Conservation (phyloP, 495 filamentous ascomycete genomes). For the Aspergillus egyptiacus region DNA sequence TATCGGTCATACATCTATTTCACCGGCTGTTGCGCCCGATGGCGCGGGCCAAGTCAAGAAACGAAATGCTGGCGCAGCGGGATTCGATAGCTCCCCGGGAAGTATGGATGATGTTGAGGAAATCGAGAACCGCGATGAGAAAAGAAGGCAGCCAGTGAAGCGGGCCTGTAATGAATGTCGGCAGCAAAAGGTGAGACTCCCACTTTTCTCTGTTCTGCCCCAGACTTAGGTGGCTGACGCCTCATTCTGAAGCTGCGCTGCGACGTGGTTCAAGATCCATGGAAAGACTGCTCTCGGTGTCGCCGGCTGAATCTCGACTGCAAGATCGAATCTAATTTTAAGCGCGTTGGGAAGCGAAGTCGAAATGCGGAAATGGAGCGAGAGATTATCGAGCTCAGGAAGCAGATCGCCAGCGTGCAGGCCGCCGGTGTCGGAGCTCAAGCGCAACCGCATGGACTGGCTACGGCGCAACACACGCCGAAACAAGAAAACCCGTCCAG, state of each 20-base stretch:
- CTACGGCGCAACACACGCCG: constrained; percentile 45
- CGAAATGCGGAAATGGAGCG: constrained; percentile 88
- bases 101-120: constrained; percentile 64
- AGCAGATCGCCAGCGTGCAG: constrained; percentile 55
- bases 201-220: background rate
- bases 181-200: constrained; percentile 75
- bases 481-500: constrained; percentile 45
- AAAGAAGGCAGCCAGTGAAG: constrained; percentile 69
- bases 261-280: constrained; percentile 84
- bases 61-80: constrained; percentile 41
- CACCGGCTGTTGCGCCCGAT: constrained; percentile 29
- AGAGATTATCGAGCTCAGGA: constrained; percentile 55
- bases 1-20: constrained; percentile 31
- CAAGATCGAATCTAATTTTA: constrained; percentile 92
- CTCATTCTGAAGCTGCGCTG: constrained; percentile 66
- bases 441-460: constrained; percentile 40
- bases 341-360: constrained; percentile 83
- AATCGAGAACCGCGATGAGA: constrained; percentile 50
- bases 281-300: constrained; percentile 74
- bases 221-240: constrained; percentile 5
- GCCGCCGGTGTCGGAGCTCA: constrained; percentile 40
- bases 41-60: constrained; percentile 35
- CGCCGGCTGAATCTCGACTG: constrained; percentile 79
- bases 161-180: constrained; percentile 92
- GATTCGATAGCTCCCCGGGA: constrained; percentile 62